A percentile compares a stretch with the other conserved stretches of the same genome.
phyloP scores from a whole-genome alignment of 768 basidiomycete species.

The Lactarius pseudohatsudake region DNA sequence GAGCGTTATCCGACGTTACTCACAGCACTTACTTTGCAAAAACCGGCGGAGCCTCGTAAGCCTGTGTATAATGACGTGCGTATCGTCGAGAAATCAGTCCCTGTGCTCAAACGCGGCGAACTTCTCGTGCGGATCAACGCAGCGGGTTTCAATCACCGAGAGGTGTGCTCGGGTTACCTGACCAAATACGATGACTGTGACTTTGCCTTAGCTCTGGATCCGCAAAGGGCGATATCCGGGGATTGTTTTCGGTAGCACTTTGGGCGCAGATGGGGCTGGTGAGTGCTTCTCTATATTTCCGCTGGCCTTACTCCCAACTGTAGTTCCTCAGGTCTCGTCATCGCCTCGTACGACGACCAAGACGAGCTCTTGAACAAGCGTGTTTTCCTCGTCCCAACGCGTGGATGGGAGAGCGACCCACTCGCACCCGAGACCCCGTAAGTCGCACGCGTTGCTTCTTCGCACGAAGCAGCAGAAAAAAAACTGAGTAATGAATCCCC shows the following conservation, averaged over 20 bases:
- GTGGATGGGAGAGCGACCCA: slow-evolving; percentile 71
- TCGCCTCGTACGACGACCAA: slow-evolving; percentile 51
- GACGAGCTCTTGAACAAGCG: slow-evolving; percentile 61
- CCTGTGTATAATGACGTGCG: slow-evolving; percentile 58
- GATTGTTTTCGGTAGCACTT: slow-evolving; percentile 55
- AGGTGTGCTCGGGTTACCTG: slow-evolving; percentile 32
- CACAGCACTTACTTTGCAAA: slow-evolving; percentile 11
- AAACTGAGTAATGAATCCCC: background rate
- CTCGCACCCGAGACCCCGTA: slow-evolving; percentile 66
- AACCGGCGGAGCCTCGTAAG: slow-evolving; percentile 13
- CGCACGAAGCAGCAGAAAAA: background rate
- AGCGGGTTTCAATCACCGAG: slow-evolving; percentile 75
- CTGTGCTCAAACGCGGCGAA: slow-evolving; percentile 53
- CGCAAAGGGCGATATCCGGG: slow-evolving; percentile 66
- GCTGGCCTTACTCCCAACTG: background rate
- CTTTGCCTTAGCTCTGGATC: slow-evolving; percentile 62
- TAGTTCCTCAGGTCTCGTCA: slow-evolving; percentile 51
- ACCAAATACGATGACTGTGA: background rate
- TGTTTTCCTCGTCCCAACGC: slow-evolving; percentile 73
- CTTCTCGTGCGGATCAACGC: slow-evolving; percentile 68
- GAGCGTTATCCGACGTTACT: background rate
- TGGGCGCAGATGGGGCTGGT: slow-evolving; percentile 80
- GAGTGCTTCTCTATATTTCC: background rate
- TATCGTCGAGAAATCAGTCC: slow-evolving; percentile 51
- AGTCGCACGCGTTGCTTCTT: slow-evolving; percentile 18